phyloP scores from a whole-genome alignment of 2,329 filamentous ascomycete genomes.

The Neocucurbitaria cava region DNA sequence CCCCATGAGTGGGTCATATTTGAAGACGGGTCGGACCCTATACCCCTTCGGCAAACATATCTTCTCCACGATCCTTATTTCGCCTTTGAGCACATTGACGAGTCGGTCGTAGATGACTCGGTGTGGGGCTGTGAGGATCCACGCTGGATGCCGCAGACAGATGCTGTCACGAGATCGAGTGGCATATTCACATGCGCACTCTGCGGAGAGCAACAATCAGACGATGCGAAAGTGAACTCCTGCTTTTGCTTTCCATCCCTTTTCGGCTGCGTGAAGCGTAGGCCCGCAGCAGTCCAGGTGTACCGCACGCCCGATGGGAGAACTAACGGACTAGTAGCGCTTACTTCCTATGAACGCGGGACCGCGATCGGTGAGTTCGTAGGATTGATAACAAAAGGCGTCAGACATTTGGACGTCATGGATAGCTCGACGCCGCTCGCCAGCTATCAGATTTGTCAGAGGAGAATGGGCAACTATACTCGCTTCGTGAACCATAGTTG shows the following conservation, averaged over 20 bases:
- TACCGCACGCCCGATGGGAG: slow-evolving; percentile 61
- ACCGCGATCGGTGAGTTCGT: slow-evolving; percentile 63
- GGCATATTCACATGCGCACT: slow-evolving; percentile 51
- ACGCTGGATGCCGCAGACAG: slow-evolving; percentile 48
- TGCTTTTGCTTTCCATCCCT: slow-evolving; percentile 63
- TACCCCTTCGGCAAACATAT: slow-evolving; percentile 57
- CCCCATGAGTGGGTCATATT: slow-evolving; percentile 62
- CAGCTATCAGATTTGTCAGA: slow-evolving; percentile 66
- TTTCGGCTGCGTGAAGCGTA: slow-evolving; percentile 55
- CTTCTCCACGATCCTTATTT: slow-evolving; percentile 57
- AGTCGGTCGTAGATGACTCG: slow-evolving; percentile 57
- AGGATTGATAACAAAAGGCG: slow-evolving; percentile 61
- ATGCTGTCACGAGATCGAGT: slow-evolving; percentile 31
- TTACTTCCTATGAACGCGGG: slow-evolving; percentile 59
- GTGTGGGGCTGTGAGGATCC: slow-evolving; percentile 60
- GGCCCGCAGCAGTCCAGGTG: slow-evolving; percentile 58
- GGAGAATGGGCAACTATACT: slow-evolving; percentile 63
- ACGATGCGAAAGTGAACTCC: slow-evolving; percentile 56
- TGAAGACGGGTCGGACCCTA: slow-evolving; percentile 51
- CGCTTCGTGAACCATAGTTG: slow-evolving; percentile 67
- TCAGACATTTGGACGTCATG: slow-evolving; percentile 64
- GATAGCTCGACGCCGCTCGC: slow-evolving; percentile 58
- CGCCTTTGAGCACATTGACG: slow-evolving; percentile 58
- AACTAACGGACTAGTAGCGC: slow-evolving; percentile 61
- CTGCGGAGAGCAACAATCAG: slow-evolving; percentile 59